Conservation (phyloP, 345 rosid genomes). For the Salix brachista region DNA sequence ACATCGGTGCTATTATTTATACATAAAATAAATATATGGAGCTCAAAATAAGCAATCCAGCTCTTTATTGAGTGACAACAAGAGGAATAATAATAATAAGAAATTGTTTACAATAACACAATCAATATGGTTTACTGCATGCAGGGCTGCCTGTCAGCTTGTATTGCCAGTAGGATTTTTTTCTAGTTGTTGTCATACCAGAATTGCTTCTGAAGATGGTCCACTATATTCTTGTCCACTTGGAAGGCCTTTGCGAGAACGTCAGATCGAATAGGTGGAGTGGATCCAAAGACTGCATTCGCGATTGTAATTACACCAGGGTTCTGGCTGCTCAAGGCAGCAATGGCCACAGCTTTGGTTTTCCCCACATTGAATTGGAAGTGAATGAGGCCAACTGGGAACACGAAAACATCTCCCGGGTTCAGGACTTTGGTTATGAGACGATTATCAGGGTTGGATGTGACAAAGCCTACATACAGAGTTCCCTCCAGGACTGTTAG, state of each 20-base stretch:
- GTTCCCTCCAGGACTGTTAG: background rate
- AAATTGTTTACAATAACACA: background rate
- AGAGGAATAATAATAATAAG: background rate
- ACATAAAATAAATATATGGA: too few relatives aligned
- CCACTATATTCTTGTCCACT: background rate
- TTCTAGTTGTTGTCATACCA: background rate
- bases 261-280: constrained; percentile 10
- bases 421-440: constrained; percentile 8
- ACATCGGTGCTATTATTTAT: too few relatives aligned
- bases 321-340: constrained; percentile 13
- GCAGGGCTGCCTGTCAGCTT: too few relatives aligned
- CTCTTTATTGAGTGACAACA: too few relatives aligned
- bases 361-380: constrained; percentile 5
- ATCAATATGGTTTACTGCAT: background rate
- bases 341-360: constrained; percentile 7
- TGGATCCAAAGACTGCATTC: background rate
- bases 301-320: constrained; percentile 16
- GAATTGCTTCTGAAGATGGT: constrained; percentile 1
- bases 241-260: constrained; percentile 17
- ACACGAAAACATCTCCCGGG: constrained; percentile 5
- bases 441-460: constrained; percentile 2
- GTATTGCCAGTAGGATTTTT: background rate
- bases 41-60: too few relatives aligned
- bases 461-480: constrained; percentile 4
- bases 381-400: constrained; percentile 10